These are phyloP conservation scores for Fusarium keratoplasticum DNA, from an alignment of 2,329 filamentous ascomycete genomes.

Conservation along the genomic window DNA sequence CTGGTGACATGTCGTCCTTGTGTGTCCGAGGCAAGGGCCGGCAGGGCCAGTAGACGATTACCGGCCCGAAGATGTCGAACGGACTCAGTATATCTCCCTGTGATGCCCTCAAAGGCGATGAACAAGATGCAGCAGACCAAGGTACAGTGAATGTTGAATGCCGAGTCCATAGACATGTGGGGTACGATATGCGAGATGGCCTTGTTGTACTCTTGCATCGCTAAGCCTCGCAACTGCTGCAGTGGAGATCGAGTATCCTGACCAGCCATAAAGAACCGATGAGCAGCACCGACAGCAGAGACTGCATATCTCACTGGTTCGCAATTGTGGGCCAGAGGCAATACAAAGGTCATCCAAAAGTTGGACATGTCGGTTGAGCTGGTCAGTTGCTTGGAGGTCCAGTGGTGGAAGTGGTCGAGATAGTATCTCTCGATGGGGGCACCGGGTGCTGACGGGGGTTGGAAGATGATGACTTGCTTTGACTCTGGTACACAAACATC, in stretches of 20 bases:
- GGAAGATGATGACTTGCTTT: slow-evolving; percentile 5
- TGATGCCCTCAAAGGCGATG: slow-evolving; percentile 38
- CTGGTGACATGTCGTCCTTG: slow-evolving; percentile 9
- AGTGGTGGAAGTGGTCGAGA: slow-evolving; percentile 35
- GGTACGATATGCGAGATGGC: slow-evolving; percentile 33
- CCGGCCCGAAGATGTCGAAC: slow-evolving; percentile 37
- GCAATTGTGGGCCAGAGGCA: slow-evolving; percentile 26
- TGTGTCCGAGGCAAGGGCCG: background rate
- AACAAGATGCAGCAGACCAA: slow-evolving; percentile 39
- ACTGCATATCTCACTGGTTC: slow-evolving; percentile 27
- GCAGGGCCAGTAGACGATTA: slow-evolving; percentile 19
- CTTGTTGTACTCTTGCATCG: slow-evolving; percentile 38
- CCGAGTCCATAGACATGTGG: slow-evolving; percentile 20
- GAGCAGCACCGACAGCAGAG: slow-evolving; percentile 31
- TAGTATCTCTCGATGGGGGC: slow-evolving; percentile 26
- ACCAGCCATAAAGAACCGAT: slow-evolving; percentile 29
- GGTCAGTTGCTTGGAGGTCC: slow-evolving; percentile 32
- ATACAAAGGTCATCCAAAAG: slow-evolving; percentile 23
- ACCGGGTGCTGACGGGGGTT: slow-evolving; percentile 1
- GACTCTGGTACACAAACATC: background rate
- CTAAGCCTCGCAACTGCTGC: slow-evolving; percentile 28
- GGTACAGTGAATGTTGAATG: slow-evolving; percentile 29
- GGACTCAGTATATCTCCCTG: slow-evolving; percentile 35
- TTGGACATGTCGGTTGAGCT: slow-evolving; percentile 18
- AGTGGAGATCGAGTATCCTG: slow-evolving; percentile 25